A percentile compares a stretch with the other conserved stretches of the same genome.
phyloP scores from a whole-genome alignment of 805 yeast genomes.

The Yarrowia deformans region DNA sequence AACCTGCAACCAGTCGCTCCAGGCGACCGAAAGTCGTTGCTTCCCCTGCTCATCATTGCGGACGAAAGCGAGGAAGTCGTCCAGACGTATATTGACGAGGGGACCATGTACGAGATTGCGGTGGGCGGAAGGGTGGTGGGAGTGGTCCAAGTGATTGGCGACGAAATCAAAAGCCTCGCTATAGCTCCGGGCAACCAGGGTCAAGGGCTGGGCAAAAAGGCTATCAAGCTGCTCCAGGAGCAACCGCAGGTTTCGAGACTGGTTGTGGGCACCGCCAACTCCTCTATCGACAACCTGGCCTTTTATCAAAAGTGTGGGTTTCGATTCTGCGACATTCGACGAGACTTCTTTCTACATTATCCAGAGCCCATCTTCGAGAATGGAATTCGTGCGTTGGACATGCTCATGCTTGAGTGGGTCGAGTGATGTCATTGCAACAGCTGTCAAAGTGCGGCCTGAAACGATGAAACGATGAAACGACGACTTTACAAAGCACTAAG shows the following conservation, averaged over 20 bases:
- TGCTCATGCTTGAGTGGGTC: conserved; percentile 28
- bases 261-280: conserved; percentile 28
- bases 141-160: conserved; percentile 19
- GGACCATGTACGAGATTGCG: neutral
- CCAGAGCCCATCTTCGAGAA: conserved; percentile 34
- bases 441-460: neutral
- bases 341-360: conserved; percentile 15
- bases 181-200: conserved; percentile 14
- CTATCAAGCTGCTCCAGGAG: conserved; percentile 9
- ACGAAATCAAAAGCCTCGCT: conserved; percentile 32
- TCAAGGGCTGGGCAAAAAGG: conserved; percentile 16
- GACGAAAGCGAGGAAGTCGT: conserved; percentile 30
- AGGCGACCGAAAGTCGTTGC: neutral
- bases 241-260: neutral
- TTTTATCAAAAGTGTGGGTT: conserved; percentile 33
- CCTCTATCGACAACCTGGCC: conserved; percentile 32
- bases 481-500: too few relatives aligned
- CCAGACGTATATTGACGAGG: conserved; percentile 12
- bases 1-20: neutral
- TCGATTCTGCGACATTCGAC: conserved; percentile 10
- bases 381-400: conserved; percentile 24
- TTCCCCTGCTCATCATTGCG: conserved; percentile 10
- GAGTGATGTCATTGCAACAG: neutral
- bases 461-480: too few relatives aligned
- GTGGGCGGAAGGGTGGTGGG: neutral